Conservation (phyloP, 192 early-diverging fungal species). For the Endogone sp. region DNA sequence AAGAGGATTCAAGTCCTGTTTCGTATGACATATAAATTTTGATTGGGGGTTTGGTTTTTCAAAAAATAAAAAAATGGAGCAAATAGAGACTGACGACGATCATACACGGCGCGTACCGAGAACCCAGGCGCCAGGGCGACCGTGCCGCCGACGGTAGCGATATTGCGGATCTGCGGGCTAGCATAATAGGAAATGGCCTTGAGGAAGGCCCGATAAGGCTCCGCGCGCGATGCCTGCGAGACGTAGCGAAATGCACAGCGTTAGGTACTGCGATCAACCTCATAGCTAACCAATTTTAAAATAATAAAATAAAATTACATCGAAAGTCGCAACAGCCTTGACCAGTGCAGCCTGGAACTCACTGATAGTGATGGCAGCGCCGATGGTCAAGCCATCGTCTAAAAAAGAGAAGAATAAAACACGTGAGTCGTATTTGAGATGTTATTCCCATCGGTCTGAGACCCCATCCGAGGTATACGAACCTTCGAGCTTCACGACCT, state of each 20-base stretch:
- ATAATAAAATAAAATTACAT: no score
- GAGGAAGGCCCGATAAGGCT: constrained; percentile 48
- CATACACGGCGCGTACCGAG: no score
- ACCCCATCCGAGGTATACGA: background rate
- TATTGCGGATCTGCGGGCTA: constrained; percentile 82
- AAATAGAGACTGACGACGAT: background rate
- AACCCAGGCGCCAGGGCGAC: constrained; percentile 35
- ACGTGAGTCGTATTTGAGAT: no score
- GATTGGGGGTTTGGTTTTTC: no score
- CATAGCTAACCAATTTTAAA: no score
- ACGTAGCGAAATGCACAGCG: background rate
- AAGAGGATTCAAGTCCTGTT: constrained; percentile 4
- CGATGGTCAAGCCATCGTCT: constrained; percentile 47
- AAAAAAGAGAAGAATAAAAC: no score
- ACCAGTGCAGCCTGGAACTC: constrained; percentile 42
- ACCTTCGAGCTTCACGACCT: constrained; percentile 28
- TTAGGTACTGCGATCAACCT: no score
- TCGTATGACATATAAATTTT: background rate
- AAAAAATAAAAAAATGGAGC: background rate
- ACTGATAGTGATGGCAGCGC: constrained; percentile 65
- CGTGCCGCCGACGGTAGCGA: constrained; percentile 82
- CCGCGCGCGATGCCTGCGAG: background rate
- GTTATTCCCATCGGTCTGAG: no score
- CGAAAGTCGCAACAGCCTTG: background rate
- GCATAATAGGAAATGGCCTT: constrained; percentile 79